These are phyloP conservation scores for Multifurca ochricompacta DNA, from an alignment of 768 basidiomycete species.

Conservation along the genomic window DNA sequence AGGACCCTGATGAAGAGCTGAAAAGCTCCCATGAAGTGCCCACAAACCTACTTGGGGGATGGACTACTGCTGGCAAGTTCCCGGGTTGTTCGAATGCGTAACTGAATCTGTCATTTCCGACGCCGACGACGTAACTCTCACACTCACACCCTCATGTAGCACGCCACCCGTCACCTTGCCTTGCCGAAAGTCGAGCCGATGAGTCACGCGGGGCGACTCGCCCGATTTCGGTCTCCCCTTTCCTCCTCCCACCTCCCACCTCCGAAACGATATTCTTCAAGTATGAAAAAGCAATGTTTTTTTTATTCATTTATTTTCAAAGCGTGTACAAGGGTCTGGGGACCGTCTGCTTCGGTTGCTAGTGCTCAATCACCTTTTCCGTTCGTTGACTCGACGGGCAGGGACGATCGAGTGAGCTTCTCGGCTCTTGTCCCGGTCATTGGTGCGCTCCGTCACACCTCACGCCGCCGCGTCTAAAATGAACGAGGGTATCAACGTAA, in stretches of 20 bases:
- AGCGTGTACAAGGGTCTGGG: background rate
- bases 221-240: background rate
- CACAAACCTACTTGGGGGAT: background rate
- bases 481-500: slow-evolving; percentile 17
- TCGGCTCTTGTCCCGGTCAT: slow-evolving; percentile 9
- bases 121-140: slow-evolving; percentile 8
- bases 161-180: slow-evolving; percentile 11
- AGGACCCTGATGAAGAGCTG: slow-evolving; percentile 7
- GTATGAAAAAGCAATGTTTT: background rate
- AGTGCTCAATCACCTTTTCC: background rate
- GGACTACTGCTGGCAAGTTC: slow-evolving; percentile 1
- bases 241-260: background rate
- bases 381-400: background rate
- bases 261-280: too few species aligned
- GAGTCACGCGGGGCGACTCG: background rate
- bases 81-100: slow-evolving; percentile 17
- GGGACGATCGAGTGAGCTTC: background rate
- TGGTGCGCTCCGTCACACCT: slow-evolving; percentile 13
- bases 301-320: too few species aligned
- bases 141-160: slow-evolving; percentile 15
- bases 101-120: slow-evolving; percentile 11
- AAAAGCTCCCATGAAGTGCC: background rate
- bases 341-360: background rate
- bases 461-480: slow-evolving; percentile 9
- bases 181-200: slow-evolving; percentile 14